Percentiles rank a stretch among this genome's conserved stretches.
phyloP scores from a whole-genome alignment of 2,329 filamentous ascomycete species.

The Penicillium sp. region DNA sequence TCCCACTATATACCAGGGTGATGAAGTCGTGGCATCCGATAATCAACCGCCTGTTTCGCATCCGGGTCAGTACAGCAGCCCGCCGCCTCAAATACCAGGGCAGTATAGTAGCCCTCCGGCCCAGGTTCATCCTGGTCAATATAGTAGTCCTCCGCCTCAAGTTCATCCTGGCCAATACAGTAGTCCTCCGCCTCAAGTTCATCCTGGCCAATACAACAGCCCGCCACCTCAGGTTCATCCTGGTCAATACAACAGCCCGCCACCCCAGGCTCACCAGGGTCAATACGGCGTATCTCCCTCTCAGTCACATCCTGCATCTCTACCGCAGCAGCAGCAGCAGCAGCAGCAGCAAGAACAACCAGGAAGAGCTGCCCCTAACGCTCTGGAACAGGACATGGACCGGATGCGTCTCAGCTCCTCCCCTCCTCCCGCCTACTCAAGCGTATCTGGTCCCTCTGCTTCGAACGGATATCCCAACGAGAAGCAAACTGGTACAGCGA shows the following conservation, averaged over 20 bases:
- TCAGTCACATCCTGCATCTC: slow-evolving; percentile 23
- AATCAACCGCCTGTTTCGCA: slow-evolving; percentile 39
- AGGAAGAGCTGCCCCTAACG: slow-evolving; percentile 58
- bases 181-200: slow-evolving; percentile 39
- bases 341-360: slow-evolving; percentile 27
- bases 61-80: slow-evolving; percentile 29
- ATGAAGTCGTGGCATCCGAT: slow-evolving; percentile 60
- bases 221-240: slow-evolving; percentile 24
- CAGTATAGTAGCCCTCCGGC: slow-evolving; percentile 10
- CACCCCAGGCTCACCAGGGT: not conserved
- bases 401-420: slow-evolving; percentile 77
- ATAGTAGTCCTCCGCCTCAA: not conserved
- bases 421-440: slow-evolving; percentile 94
- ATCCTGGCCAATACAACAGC: slow-evolving; percentile 6
- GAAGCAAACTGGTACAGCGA: slow-evolving; percentile 60
- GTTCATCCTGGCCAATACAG: slow-evolving; percentile 23
- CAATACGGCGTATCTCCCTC: slow-evolving; percentile 27
- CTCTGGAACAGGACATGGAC: slow-evolving; percentile 83
- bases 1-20: slow-evolving; percentile 87
- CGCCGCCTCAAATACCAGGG: slow-evolving; percentile 34
- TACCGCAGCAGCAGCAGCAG: slow-evolving; percentile 22
- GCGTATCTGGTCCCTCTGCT: slow-evolving; percentile 55
- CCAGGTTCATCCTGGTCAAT: slow-evolving; percentile 23
- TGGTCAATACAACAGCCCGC: not conserved
- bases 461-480: slow-evolving; percentile 70